Evolutionary conservation across 78 protist genomes (phyloP).

Genomic region (Ministeria vibrans): DNA sequence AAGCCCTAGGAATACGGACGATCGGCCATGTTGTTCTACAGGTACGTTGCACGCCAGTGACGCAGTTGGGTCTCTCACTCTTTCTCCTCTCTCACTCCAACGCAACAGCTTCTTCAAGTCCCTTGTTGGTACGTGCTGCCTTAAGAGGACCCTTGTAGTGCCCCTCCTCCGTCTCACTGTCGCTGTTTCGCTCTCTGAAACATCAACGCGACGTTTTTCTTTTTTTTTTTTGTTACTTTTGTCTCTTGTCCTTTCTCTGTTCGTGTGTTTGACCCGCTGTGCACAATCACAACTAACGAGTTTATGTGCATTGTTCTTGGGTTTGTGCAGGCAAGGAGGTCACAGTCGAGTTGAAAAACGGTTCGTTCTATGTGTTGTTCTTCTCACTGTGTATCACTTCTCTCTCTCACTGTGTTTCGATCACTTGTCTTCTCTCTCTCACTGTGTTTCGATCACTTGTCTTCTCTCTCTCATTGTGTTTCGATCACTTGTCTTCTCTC

Average conservation of each 20-base stretch:
- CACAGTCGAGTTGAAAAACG: constrained; percentile 81
- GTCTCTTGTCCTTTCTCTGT: not conserved
- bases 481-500: not conserved
- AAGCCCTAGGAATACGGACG: too few species aligned
- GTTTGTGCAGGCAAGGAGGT: constrained; percentile 62
- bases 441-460: not conserved
- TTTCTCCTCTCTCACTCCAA: not conserved
- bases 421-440: not conserved
- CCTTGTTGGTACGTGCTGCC: too few species aligned
- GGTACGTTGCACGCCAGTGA: not conserved
- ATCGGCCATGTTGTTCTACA: not conserved
- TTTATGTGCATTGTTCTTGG: not conserved
- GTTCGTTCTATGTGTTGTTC: not conserved
- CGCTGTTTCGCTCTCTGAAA: not conserved
- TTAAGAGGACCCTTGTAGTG: too few species aligned
- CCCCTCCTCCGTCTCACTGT: not conserved
- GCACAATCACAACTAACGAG: not conserved
- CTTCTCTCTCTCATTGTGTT: not conserved
- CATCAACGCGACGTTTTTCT: not conserved
- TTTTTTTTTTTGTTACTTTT: not conserved
- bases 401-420: not conserved
- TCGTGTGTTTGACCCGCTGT: not conserved
- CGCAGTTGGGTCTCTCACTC: not conserved
- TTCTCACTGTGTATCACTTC: not conserved
- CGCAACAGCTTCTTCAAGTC: not conserved